phyloP scores from a whole-genome alignment of 371 early-diverging fungal genomes.

The Rhizopus sp. region DNA sequence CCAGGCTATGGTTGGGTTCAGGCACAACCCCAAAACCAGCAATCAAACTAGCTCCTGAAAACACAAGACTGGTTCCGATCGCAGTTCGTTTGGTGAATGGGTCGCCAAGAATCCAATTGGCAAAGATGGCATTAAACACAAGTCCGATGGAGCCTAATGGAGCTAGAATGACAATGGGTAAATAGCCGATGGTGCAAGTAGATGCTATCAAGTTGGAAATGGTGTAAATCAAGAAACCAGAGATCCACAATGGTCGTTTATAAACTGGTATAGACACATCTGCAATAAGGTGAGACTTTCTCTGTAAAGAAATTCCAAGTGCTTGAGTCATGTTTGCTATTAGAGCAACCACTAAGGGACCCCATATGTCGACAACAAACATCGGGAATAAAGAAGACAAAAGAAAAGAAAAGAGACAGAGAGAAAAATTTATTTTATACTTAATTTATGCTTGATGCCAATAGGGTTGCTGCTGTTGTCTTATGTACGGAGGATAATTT shows the following conservation, averaged over 20 bases:
- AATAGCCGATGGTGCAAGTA: slow-evolving; percentile 73
- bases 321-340: slow-evolving; percentile 65
- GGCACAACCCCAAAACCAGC: slow-evolving; percentile 79
- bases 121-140: slow-evolving; percentile 82
- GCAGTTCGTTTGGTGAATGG: slow-evolving; percentile 63
- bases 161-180: slow-evolving; percentile 81
- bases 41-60: slow-evolving; percentile 71
- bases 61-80: slow-evolving; percentile 73
- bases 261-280: slow-evolving; percentile 43
- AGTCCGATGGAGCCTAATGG: slow-evolving; percentile 80
- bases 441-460: slow-evolving; percentile 27
- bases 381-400: slow-evolving; percentile 7
- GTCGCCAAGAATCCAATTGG: slow-evolving; percentile 66
- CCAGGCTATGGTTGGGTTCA: slow-evolving; percentile 73
- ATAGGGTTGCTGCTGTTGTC: slow-evolving; percentile 21
- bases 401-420: slow-evolving; percentile 15
- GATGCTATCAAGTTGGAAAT: slow-evolving; percentile 72
- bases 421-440: slow-evolving; percentile 1
- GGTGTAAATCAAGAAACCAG: slow-evolving; percentile 71
- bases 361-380: slow-evolving; percentile 27
- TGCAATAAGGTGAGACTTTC: slow-evolving; percentile 60
- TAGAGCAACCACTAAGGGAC: slow-evolving; percentile 39
- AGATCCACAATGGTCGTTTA: slow-evolving; percentile 44
- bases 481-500: slow-evolving; percentile 3
- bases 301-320: slow-evolving; percentile 72